These are phyloP conservation scores for Silene conica DNA, from an alignment of 148 eudicot species.

Conservation along the genomic window DNA sequence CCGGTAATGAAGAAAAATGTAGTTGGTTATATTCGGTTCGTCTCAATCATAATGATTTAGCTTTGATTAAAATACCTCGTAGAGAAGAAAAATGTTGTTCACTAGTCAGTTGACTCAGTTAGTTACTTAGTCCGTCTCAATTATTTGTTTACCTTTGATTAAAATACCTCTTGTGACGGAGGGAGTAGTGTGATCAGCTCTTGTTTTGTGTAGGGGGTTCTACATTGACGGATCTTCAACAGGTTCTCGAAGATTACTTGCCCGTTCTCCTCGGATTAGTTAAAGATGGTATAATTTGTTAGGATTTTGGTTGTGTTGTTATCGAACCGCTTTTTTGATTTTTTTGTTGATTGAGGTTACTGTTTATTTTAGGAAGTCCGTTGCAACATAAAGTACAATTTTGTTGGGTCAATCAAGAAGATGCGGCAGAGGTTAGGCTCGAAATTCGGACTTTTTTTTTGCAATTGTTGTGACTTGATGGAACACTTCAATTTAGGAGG, in stretches of 20 bases:
- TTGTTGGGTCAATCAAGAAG: slow-evolving; percentile 93
- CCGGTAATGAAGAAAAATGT: too few species aligned
- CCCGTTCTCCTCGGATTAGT: slow-evolving; percentile 89
- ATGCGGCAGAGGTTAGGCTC: slow-evolving; percentile 67
- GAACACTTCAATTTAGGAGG: too few species aligned
- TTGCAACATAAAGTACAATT: slow-evolving; percentile 84
- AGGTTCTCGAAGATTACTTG: slow-evolving; percentile 91
- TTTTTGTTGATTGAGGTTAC: background rate
- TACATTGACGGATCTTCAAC: slow-evolving; percentile 83
- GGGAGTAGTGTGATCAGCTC: background rate
- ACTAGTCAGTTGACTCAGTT: too few species aligned
- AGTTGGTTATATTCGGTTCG: too few species aligned
- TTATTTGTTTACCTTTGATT: too few species aligned
- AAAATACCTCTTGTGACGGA: too few species aligned
- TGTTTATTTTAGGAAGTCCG: slow-evolving; percentile 54
- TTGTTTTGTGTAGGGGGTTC: slow-evolving; percentile 69
- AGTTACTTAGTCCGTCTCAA: too few species aligned
- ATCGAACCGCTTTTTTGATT: too few species aligned
- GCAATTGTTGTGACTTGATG: background rate
- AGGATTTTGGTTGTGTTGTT: background rate
- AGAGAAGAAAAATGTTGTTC: too few species aligned
- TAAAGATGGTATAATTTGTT: slow-evolving; percentile 67
- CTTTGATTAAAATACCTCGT: too few species aligned
- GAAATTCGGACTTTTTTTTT: background rate
- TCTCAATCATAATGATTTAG: too few species aligned